Conservation (phyloP, 768 basidiomycete species). For the Boletus sensibilis region DNA sequence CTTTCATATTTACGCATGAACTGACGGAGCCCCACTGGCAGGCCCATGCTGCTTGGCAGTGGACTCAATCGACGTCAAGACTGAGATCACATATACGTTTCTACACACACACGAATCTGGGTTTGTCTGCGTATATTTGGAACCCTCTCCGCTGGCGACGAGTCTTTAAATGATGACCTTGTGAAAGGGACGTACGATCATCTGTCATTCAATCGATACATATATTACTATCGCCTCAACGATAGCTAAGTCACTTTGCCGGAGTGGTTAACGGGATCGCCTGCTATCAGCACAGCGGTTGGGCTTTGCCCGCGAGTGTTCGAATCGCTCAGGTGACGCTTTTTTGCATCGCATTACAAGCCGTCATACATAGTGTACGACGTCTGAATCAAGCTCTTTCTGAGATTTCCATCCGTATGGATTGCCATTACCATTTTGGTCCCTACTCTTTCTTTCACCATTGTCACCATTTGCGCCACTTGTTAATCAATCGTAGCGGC, state of each 20-base stretch:
- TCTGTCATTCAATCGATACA: neutral
- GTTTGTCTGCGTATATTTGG: no score
- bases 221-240: neutral
- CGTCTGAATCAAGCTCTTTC: neutral
- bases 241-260: constrained; percentile 70
- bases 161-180: no score
- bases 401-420: neutral
- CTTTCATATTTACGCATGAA: no score
- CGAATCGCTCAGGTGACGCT: constrained; percentile 61
- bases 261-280: constrained; percentile 92
- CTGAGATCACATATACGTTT: neutral
- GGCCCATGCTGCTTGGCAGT: no score
- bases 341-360: constrained; percentile 28
- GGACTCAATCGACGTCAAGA: no score
- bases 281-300: constrained; percentile 61
- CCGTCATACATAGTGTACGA: no score
- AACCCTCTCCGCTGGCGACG: neutral
- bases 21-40: no score
- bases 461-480: neutral
- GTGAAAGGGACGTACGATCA: no score
- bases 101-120: neutral
- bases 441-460: neutral
- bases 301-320: constrained; percentile 62
- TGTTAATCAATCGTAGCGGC: neutral
- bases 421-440: neutral